Conservation (phyloP, 176 grass and related monocot genomes). For the Zea mays region Zm-B73-REFERENCE-NAM-5.0 NC_050097.1:27909501-27910000, state of each 20-base stretch:
- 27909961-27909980: constrained; percentile 3
- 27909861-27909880: constrained; percentile 45
- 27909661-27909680: no score
- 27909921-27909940: constrained; percentile 60
- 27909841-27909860: neutral
- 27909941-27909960: constrained; percentile 49
- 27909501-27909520: no score
- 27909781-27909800: neutral
- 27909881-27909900: constrained; percentile 65
- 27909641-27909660: no score
- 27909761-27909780: neutral
- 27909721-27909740: constrained; percentile 11
- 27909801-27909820: constrained; percentile 25
- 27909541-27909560: no score
- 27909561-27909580: no score
- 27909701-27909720: neutral
- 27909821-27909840: constrained; percentile 26
- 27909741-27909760: neutral
- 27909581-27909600: no score
- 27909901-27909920: constrained; percentile 64
- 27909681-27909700: neutral
- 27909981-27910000: constrained; percentile 48
- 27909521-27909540: no score
- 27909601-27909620: no score
- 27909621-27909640: no score